Conservation (phyloP, 306 rosid species). For the Gynostemma pentaphyllum region DNA sequence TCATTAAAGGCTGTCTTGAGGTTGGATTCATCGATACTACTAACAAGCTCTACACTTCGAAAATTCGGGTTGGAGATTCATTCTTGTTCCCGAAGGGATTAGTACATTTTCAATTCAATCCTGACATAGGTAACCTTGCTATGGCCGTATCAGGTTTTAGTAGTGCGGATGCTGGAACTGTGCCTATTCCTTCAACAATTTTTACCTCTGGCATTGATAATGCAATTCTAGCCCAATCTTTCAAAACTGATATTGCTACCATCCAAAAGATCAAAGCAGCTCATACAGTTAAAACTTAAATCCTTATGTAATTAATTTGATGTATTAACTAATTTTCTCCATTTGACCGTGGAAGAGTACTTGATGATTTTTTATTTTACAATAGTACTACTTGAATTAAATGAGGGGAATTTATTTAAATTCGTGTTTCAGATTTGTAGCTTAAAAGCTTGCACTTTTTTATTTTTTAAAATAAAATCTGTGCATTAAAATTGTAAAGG, state of each 20-base stretch:
- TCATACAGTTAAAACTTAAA: neutral
- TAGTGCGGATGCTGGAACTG: conserved; percentile 29
- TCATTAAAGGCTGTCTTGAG: conserved; percentile 16
- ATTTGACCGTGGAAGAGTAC: no score
- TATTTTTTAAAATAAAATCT: no score
- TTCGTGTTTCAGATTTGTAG: no score
- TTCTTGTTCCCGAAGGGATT: conserved; percentile 27
- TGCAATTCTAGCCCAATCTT: conserved; percentile 17
- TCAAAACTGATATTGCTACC: conserved; percentile 13
- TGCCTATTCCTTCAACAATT: conserved; percentile 9
- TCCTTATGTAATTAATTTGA: no score
- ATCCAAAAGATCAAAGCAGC: conserved; percentile 13
- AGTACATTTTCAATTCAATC: conserved; percentile 25
- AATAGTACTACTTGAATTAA: no score
- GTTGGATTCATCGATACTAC: conserved; percentile 24
- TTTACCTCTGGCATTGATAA: conserved; percentile 17
- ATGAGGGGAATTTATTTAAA: no score
- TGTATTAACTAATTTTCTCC: no score
- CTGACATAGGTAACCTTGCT: neutral
- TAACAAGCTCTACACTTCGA: conserved; percentile 11
- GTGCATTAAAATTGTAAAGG: no score
- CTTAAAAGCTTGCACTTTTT: no score
- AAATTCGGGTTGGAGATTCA: conserved; percentile 21
- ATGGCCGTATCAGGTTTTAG: conserved; percentile 20
- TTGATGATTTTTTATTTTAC: no score